phyloP scores from a whole-genome alignment of 1,139 yeast genomes.

The Taphrina populina region DNA sequence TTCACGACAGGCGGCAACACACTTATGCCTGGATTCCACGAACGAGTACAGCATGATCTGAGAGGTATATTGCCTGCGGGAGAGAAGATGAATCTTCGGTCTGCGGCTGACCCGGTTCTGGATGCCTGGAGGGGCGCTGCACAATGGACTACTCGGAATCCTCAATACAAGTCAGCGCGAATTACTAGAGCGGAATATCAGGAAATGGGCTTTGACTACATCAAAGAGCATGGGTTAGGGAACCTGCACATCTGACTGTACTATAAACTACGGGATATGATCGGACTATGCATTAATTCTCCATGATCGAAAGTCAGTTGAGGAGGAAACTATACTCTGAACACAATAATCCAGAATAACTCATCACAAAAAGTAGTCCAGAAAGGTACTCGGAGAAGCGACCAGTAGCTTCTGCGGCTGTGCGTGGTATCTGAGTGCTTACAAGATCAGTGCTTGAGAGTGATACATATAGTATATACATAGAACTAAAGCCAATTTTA shows the following conservation, averaged over 20 bases:
- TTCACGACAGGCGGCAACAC: conserved; percentile 87
- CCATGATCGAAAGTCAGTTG: too few species aligned
- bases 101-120: conserved; percentile 63
- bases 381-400: too few species aligned
- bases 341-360: too few species aligned
- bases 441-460: too few species aligned
- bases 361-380: too few species aligned
- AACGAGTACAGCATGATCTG: conserved; percentile 66
- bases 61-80: conserved; percentile 69
- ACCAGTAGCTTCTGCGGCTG: too few species aligned
- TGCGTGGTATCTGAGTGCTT: too few species aligned
- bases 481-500: too few species aligned
- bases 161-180: conserved; percentile 52
- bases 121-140: conserved; percentile 98
- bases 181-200: conserved; percentile 72
- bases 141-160: conserved; percentile 59
- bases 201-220: conserved; percentile 85
- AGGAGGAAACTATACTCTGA: too few species aligned
- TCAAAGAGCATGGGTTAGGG: conserved; percentile 82
- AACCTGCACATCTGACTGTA: conserved; percentile 46
- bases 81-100: conserved; percentile 59
- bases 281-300: too few species aligned
- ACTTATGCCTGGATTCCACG: conserved; percentile 61
- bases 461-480: too few species aligned
- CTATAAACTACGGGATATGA: too few species aligned